A percentile compares a stretch with the other conserved stretches of the same genome.
Evolutionary conservation across 1,284 basidiomycete species (phyloP).

Genomic region (Blastosporella zonata): DNA sequence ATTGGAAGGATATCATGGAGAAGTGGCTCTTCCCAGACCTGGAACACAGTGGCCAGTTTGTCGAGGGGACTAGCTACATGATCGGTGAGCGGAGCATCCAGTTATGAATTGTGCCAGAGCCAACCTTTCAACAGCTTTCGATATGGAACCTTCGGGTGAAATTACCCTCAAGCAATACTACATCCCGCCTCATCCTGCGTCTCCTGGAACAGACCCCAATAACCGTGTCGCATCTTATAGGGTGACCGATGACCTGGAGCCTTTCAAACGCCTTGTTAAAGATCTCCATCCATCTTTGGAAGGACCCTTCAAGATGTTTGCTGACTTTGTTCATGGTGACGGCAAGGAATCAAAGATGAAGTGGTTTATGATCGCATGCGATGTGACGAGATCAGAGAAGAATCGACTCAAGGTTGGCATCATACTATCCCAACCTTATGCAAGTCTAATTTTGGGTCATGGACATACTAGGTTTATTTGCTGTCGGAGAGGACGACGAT

Average conservation of each 20-base stretch:
- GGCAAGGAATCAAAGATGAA: conserved; percentile 14
- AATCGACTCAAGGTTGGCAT: conserved; percentile 17
- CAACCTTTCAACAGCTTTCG: conserved; percentile 14
- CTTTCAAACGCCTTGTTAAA: conserved; percentile 10
- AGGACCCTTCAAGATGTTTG: conserved; percentile 14
- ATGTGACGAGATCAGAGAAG: conserved; percentile 13
- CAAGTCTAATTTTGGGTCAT: neutral
- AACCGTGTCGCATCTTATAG: conserved; percentile 10
- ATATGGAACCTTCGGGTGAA: conserved; percentile 17
- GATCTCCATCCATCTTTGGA: conserved; percentile 14
- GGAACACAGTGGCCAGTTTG: conserved; percentile 10
- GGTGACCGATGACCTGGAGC: conserved; percentile 12
- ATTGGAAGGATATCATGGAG: conserved; percentile 18
- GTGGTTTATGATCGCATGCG: conserved; percentile 18
- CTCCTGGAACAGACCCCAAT: neutral
- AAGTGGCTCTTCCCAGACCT: conserved; percentile 20
- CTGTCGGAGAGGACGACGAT: conserved; percentile 14
- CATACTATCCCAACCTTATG: neutral
- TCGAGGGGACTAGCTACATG: conserved; percentile 17
- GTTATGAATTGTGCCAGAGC: neutral
- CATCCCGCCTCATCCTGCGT: conserved; percentile 13
- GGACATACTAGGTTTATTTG: conserved; percentile 15
- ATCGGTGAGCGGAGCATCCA: conserved; percentile 9
- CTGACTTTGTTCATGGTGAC: conserved; percentile 11
- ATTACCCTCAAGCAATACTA: conserved; percentile 21